These are phyloP conservation scores for Trypanosoma vivax DNA, from an alignment of 208 protist species.

Conservation along the genomic window DNA sequence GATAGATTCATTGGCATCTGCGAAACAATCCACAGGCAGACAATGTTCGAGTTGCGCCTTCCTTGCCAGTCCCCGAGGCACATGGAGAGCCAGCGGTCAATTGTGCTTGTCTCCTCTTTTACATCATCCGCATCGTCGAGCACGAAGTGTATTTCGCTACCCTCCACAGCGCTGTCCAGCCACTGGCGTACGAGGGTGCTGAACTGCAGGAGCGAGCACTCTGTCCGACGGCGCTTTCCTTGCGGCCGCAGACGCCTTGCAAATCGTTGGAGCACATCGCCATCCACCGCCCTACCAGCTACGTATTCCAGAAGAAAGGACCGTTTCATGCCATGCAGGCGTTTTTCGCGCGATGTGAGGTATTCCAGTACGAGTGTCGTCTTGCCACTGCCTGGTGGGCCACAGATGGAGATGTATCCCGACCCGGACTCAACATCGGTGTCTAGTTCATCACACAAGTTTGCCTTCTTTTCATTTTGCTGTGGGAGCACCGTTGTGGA, in stretches of 20 bases:
- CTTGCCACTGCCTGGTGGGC: constrained; percentile 75
- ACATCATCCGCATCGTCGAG: constrained; percentile 72
- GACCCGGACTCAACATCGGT: constrained; percentile 68
- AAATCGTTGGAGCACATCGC: constrained; percentile 12
- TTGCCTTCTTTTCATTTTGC: constrained; percentile 1
- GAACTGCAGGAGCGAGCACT: constrained; percentile 50
- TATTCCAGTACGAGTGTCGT: constrained; percentile 49
- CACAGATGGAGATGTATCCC: constrained; percentile 65
- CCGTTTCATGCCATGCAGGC: constrained; percentile 12
- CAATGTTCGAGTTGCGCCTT: background rate
- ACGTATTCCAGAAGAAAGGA: constrained; percentile 37
- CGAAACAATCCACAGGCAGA: constrained; percentile 69
- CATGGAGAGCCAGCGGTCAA: constrained; percentile 53
- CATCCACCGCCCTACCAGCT: constrained; percentile 17
- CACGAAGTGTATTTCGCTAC: constrained; percentile 75
- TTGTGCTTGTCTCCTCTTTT: constrained; percentile 29
- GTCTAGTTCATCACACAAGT: constrained; percentile 62
- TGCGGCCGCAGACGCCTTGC: constrained; percentile 13
- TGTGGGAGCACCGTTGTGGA: background rate
- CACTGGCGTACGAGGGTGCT: constrained; percentile 42
- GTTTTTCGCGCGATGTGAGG: constrained; percentile 42
- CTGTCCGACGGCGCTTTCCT: constrained; percentile 27
- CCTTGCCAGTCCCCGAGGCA: constrained; percentile 16
- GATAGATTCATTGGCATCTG: constrained; percentile 60
- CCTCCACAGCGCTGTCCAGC: constrained; percentile 29